These are phyloP conservation scores for Dothistroma pini DNA, from an alignment of 2,329 filamentous ascomycete genomes.

Conservation along the genomic window DNA sequence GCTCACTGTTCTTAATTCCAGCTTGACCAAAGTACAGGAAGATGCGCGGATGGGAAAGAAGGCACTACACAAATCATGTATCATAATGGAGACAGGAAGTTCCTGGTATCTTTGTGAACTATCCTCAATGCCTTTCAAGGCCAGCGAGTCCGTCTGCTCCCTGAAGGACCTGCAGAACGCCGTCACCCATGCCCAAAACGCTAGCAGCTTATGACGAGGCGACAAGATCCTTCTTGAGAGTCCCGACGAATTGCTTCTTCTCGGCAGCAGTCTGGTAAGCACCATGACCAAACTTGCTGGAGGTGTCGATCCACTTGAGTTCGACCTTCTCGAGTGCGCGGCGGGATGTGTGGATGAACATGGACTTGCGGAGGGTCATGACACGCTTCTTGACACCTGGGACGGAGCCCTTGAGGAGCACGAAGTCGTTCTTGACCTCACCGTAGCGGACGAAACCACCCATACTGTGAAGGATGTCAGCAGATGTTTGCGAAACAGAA, in stretches of 20 bases:
- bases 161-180: constrained; percentile 4
- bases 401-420: constrained; percentile 96
- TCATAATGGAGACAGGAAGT: background rate
- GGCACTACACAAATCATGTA: background rate
- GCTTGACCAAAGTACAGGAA: background rate
- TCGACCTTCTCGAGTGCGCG: constrained; percentile 98
- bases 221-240: constrained; percentile 95
- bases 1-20: background rate
- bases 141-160: constrained; percentile 5
- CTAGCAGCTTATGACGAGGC: constrained; percentile 32
- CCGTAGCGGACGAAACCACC: constrained; percentile 99
- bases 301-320: constrained; percentile 99
- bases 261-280: constrained; percentile 97
- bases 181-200: constrained; percentile 10
- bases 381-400: constrained; percentile 99
- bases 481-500: background rate
- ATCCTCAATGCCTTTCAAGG: constrained; percentile 9
- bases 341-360: constrained; percentile 95
- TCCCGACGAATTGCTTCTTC: constrained; percentile 97
- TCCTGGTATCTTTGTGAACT: constrained; percentile 9
- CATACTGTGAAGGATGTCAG: constrained; percentile 59
- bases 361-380: constrained; percentile 97
- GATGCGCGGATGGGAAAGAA: background rate
- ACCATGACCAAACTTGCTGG: constrained; percentile 99
- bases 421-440: constrained; percentile 98